Conservation (phyloP, 108 stramenopile genomes). For the Discostella pseudostelligera region DNA sequence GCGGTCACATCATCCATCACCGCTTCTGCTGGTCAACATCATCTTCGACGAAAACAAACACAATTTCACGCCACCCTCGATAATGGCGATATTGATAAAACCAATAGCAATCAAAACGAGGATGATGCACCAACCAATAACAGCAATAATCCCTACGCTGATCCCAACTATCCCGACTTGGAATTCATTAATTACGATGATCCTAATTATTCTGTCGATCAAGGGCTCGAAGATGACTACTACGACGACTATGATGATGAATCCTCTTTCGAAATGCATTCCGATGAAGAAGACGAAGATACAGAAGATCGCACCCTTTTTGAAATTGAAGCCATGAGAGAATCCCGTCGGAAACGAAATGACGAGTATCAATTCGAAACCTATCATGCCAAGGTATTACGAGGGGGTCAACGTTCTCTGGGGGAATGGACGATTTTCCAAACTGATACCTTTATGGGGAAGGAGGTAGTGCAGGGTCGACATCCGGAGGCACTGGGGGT, state of each 20-base stretch:
- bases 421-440: constrained; percentile 89
- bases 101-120: constrained; percentile 7
- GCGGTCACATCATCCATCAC: no score
- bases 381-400: constrained; percentile 62
- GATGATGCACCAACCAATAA: neutral
- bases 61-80: no score
- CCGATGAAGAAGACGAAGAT: neutral
- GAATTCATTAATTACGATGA: constrained; percentile 87
- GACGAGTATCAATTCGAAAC: constrained; percentile 92
- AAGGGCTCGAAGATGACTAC: constrained; percentile 62
- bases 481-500: constrained; percentile 27
- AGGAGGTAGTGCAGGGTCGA: constrained; percentile 20
- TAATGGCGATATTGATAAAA: neutral
- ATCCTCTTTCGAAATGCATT: neutral
- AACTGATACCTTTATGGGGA: constrained; percentile 68
- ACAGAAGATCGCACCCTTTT: constrained; percentile 53
- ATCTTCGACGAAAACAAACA: no score
- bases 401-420: constrained; percentile 59
- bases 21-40: no score
- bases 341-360: constrained; percentile 72
- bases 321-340: constrained; percentile 84
- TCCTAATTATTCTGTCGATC: constrained; percentile 71
- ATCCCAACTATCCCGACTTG: constrained; percentile 73
- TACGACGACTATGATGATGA: constrained; percentile 13
- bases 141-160: constrained; percentile 40